phyloP scores from a whole-genome alignment of 2,329 filamentous ascomycete species.

The Penicillium frequentans region DNA sequence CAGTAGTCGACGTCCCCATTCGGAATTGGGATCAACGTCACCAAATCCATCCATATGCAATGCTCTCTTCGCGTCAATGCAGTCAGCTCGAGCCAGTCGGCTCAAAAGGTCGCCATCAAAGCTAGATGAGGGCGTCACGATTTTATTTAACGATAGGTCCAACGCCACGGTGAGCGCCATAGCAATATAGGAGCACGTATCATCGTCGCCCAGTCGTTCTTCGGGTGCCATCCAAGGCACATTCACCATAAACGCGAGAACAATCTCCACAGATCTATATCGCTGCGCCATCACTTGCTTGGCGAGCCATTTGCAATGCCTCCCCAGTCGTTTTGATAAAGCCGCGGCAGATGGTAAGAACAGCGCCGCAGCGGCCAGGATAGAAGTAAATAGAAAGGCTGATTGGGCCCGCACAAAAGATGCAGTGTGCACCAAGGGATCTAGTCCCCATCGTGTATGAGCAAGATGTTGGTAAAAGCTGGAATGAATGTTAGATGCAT shows the following conservation, averaged over 20 bases:
- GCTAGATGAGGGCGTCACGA: conserved; percentile 58
- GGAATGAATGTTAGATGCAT: background rate
- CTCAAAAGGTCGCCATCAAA: conserved; percentile 48
- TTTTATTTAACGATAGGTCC: conserved; percentile 69
- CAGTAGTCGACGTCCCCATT: conserved; percentile 61
- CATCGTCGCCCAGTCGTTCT: conserved; percentile 56
- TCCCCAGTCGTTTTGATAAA: conserved; percentile 64
- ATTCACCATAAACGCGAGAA: conserved; percentile 73
- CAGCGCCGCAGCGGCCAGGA: conserved; percentile 66
- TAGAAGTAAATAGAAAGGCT: conserved; percentile 70
- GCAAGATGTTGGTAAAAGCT: conserved; percentile 70
- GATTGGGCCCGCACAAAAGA: conserved; percentile 67
- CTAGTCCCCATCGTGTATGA: conserved; percentile 73
- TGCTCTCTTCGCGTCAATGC: conserved; percentile 66
- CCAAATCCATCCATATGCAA: conserved; percentile 67
- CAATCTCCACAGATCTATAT: conserved; percentile 70
- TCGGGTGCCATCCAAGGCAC: conserved; percentile 69
- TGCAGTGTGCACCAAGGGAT: conserved; percentile 65
- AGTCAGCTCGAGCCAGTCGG: conserved; percentile 63
- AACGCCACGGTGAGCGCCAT: conserved; percentile 69
- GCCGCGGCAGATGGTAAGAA: conserved; percentile 65
- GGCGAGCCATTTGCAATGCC: conserved; percentile 64
- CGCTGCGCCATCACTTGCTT: conserved; percentile 62
- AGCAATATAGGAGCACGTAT: conserved; percentile 70
- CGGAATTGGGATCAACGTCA: conserved; percentile 61